phyloP scores from a whole-genome alignment of 306 rosid genomes.

The Rosa persica region DNA sequence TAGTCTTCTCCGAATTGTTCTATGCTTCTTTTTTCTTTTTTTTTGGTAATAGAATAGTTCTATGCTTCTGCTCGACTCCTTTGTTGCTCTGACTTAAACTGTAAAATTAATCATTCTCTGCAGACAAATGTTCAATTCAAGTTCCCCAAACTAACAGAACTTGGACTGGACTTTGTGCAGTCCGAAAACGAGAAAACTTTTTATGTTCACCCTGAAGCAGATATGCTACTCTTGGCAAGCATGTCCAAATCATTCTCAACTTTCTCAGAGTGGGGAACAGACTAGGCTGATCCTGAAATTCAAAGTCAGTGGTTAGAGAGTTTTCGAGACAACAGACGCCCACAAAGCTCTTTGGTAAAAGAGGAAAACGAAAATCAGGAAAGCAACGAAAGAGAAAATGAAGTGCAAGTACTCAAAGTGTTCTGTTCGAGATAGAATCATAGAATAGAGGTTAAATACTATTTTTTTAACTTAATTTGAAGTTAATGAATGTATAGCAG shows the following conservation, averaged over 20 bases:
- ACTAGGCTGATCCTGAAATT: conserved; percentile 97
- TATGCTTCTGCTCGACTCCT: not conserved
- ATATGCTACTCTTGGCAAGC: conserved; percentile 65
- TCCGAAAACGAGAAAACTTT: conserved; percentile 46
- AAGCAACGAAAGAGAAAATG: conserved; percentile 41
- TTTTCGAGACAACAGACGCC: conserved; percentile 34
- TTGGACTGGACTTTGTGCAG: conserved; percentile 57
- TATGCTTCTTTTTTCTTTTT: no score
- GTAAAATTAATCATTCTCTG: conserved; percentile 18
- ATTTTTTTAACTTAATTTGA: no score
- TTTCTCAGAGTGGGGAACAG: conserved; percentile 85
- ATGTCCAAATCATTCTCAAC: conserved; percentile 52
- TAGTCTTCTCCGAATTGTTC: conserved; percentile 4
- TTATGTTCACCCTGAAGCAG: conserved; percentile 76
- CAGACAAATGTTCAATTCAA: conserved; percentile 78
- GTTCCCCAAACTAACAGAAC: conserved; percentile 64
- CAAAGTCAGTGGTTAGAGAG: conserved; percentile 71
- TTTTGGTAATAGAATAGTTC: no score
- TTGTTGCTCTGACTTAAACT: not conserved
- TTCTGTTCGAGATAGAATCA: conserved; percentile 63
- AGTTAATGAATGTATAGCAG: no score
- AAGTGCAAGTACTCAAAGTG: conserved; percentile 32
- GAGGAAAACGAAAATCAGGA: conserved; percentile 30
- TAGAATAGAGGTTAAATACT: conserved; percentile 63
- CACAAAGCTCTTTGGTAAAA: conserved; percentile 6